A percentile compares a stretch with the other conserved stretches of the same genome.
These are phyloP conservation scores for Niebla homalea DNA, from an alignment of 495 filamentous ascomycete genomes.

Conservation along the genomic window DNA sequence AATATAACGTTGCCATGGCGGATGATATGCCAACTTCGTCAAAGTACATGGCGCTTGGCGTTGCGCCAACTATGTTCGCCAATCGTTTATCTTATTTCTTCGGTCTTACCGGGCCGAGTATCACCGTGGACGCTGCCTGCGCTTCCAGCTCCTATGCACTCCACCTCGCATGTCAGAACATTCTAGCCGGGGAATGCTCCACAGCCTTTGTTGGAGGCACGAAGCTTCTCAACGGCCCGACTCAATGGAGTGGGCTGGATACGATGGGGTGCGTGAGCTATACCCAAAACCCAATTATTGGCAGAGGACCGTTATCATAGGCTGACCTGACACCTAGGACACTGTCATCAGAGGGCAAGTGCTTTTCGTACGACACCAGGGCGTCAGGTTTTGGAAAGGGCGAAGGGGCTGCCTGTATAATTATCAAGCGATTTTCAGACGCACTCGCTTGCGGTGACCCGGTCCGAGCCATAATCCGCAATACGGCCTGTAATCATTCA, in stretches of 20 bases:
- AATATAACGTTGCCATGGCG: neutral
- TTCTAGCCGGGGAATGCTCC: conserved; percentile 24
- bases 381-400: conserved; percentile 26
- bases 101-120: conserved; percentile 71
- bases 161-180: conserved; percentile 25
- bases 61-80: conserved; percentile 1
- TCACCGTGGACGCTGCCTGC: conserved; percentile 63
- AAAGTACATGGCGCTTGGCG: neutral
- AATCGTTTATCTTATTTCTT: conserved; percentile 52
- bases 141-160: conserved; percentile 29
- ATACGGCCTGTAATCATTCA: conserved; percentile 26
- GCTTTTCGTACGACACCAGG: conserved; percentile 21
- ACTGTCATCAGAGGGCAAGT: conserved; percentile 19
- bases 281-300: neutral
- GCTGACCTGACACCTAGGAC: no score
- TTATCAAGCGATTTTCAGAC: conserved; percentile 27
- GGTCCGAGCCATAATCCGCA: conserved; percentile 25
- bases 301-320: no score
- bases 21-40: neutral
- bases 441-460: conserved; percentile 26
- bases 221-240: conserved; percentile 22
- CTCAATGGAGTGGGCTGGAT: conserved; percentile 10
- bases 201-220: conserved; percentile 23
- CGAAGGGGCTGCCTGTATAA: conserved; percentile 23
- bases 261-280: neutral